A percentile compares a stretch with the other conserved stretches of the same genome.
These are phyloP conservation scores for Scenedesmus sp. DNA, from an alignment of 163 green algal species.

Conservation along the genomic window DNA sequence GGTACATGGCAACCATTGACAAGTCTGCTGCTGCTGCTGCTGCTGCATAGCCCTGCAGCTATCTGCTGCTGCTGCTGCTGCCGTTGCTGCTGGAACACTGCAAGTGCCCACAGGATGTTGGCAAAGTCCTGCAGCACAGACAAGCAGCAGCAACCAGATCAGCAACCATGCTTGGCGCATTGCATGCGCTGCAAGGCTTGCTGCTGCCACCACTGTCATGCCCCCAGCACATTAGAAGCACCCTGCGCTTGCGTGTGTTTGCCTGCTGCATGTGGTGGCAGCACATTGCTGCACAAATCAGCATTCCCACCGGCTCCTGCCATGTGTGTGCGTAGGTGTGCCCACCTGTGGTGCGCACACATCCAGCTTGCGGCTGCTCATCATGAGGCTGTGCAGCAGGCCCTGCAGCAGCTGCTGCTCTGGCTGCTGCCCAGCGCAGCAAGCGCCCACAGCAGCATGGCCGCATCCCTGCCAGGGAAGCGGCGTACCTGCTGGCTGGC, in stretches of 20 bases:
- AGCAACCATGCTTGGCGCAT: not conserved
- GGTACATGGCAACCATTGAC: not conserved
- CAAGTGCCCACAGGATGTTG: conserved; percentile 12
- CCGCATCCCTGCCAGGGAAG: conserved; percentile 2
- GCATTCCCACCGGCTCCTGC: not conserved
- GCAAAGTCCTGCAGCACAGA: conserved; percentile 29
- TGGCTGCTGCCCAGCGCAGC: conserved; percentile 25
- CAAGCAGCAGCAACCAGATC: not conserved
- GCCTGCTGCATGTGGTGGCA: not conserved
- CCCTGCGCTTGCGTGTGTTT: too few relatives aligned
- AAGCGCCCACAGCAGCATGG: conserved; percentile 40
- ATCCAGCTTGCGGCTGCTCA: conserved; percentile 35
- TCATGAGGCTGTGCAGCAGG: not conserved
- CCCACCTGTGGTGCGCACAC: not conserved
- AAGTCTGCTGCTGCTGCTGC: conserved; percentile 12
- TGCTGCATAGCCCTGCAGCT: not conserved
- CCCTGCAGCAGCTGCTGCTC: conserved; percentile 11
- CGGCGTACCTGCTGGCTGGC: too few relatives aligned
- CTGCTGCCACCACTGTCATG: not conserved
- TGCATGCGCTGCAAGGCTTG: not conserved
- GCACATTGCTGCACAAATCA: not conserved
- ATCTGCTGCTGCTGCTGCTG: conserved; percentile 22
- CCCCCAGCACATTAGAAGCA: too few relatives aligned
- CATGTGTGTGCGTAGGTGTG: too few relatives aligned
- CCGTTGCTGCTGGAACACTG: conserved; percentile 15